Conservation (phyloP, 2,329 filamentous ascomycete species). For the Exserohilum rostratum region DNA sequence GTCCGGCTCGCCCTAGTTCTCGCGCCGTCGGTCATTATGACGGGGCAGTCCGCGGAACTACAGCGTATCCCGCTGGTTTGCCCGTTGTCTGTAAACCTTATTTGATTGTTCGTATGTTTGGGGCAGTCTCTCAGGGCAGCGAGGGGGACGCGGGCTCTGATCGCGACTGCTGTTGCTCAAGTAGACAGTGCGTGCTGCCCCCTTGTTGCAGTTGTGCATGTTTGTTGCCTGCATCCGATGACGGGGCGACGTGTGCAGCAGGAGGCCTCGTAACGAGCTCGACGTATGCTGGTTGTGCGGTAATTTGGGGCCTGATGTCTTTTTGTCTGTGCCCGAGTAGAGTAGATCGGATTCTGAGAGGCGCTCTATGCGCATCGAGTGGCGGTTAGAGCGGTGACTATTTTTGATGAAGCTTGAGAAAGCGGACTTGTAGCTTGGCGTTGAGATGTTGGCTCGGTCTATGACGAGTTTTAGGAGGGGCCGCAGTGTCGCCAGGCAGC, state of each 20-base stretch:
- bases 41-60: too few relatives aligned
- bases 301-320: background rate
- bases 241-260: constrained; percentile 4
- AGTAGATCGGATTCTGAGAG: background rate
- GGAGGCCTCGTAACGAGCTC: constrained; percentile 8
- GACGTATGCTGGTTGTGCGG: background rate
- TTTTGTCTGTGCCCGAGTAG: background rate
- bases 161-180: background rate
- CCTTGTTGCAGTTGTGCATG: background rate
- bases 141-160: too few relatives aligned
- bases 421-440: constrained; percentile 1
- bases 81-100: too few relatives aligned
- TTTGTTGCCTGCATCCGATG: background rate
- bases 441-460: background rate
- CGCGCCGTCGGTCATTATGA: too few relatives aligned
- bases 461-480: constrained; percentile 50
- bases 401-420: constrained; percentile 9
- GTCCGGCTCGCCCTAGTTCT: too few relatives aligned
- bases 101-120: too few relatives aligned
- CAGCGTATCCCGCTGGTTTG: too few relatives aligned
- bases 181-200: background rate
- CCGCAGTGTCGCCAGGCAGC: constrained; percentile 58
- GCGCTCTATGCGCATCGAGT: background rate
- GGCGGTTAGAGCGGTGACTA: background rate
- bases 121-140: too few relatives aligned